phyloP scores from a whole-genome alignment of 2,329 filamentous ascomycete species.

The Pezicula radicicola region DNA sequence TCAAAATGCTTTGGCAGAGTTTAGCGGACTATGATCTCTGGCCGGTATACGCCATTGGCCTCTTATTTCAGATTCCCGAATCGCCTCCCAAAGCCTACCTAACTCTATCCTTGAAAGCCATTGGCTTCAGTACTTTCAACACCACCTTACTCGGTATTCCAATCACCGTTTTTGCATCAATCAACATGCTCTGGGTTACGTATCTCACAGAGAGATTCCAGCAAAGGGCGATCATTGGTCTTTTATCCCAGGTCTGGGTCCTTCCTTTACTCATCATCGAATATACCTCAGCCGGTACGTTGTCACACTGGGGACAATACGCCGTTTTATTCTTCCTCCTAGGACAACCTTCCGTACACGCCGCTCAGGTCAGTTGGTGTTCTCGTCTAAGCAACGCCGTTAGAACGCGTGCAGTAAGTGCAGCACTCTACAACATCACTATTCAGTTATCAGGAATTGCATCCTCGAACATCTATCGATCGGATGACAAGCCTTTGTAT shows the following conservation, averaged over 20 bases:
- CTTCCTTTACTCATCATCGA: constrained; percentile 33
- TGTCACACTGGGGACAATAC: constrained; percentile 4
- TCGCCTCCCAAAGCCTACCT: constrained; percentile 16
- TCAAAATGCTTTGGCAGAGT: constrained; percentile 40
- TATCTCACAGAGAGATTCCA: constrained; percentile 40
- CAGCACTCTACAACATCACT: constrained; percentile 39
- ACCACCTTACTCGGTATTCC: constrained; percentile 44
- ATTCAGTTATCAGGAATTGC: constrained; percentile 45
- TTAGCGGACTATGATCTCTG: constrained; percentile 52
- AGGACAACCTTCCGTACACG: constrained; percentile 20
- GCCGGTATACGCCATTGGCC: constrained; percentile 41
- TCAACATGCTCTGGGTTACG: constrained; percentile 41
- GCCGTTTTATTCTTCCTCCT: constrained; percentile 31
- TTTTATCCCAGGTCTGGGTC: constrained; percentile 35
- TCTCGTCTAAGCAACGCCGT: constrained; percentile 36
- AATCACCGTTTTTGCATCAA: constrained; percentile 34
- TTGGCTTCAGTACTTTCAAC: constrained; percentile 34
- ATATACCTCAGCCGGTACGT: constrained; percentile 7
- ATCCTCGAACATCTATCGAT: constrained; percentile 44
- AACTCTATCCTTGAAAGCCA: constrained; percentile 18
- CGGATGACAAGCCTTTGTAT: constrained; percentile 42
- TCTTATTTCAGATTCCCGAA: constrained; percentile 23
- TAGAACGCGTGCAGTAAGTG: constrained; percentile 34
- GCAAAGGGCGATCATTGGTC: constrained; percentile 31
- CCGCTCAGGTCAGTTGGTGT: constrained; percentile 36